Base-by-base conservation (phyloP, 495 filamentous ascomycete genomes). In the Neurospora sp. region DNA sequence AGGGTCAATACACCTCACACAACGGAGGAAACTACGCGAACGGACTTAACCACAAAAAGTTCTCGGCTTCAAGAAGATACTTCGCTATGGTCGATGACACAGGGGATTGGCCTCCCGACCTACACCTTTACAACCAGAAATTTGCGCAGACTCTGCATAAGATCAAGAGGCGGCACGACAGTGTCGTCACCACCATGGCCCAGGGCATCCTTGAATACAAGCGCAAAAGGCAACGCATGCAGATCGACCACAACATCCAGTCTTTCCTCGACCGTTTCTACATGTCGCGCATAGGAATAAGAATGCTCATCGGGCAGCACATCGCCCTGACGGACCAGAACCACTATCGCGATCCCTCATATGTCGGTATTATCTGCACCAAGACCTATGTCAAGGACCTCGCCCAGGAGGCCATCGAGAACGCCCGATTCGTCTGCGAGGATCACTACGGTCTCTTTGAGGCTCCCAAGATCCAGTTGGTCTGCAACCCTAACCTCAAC, bases 271-370 rank as follows among this genome's bases (percentile, higher is more conserved):
- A 99, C 83, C 92, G 96, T 70, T 99, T 99, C 80, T 99, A 99
- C 85, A 99, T 99, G 96, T 97, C 94, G 41, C 94, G 96, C n/a
- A 99, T 99, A 75, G 96, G 96, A 75, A 99, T 99, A 72, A 93
- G 96, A 74, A 99, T 99, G 96, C 88, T 99, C 16, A 97, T 99
- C 72, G 96, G 96, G 39, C 96, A 99, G 81, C 96, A 99, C 82
- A 96, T 99, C 73, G 96, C 96, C 73, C 86, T 99, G 71, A 97
- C 94, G 23, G 94, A 98, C 78, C 94, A 97, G 85, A 92, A 90
- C 72, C 90, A 94, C 75, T 88, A 92, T 75, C 89, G 90, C 59
- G 94, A 98, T 81, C 93, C 92, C 40, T 91, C 93, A 73, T 98
- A 99, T 80, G 96, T 99, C 71, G 96, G 96, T 59, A 97, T 99